These are phyloP conservation scores for Adansonia gregorii DNA, from an alignment of 441 rosid genomes.

Conservation along the genomic window DNA sequence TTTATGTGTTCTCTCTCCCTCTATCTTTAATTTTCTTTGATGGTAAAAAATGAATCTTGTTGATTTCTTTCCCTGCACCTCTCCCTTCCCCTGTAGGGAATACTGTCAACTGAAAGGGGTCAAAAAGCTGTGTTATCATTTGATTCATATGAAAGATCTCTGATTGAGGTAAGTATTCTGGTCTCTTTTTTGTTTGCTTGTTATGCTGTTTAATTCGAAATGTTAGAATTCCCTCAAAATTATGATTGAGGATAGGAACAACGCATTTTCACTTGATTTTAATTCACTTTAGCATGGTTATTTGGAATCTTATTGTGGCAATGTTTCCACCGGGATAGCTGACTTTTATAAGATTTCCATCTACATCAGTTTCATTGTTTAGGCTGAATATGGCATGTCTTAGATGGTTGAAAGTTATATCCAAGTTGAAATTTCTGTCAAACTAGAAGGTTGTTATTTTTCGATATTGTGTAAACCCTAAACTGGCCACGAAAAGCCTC, in stretches of 20 bases:
- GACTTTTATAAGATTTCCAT: constrained; percentile 4
- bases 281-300: neutral
- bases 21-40: constrained; percentile 14
- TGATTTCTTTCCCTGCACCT: constrained; percentile 11
- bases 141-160: constrained; percentile 77
- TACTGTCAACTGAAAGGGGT: constrained; percentile 95
- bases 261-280: neutral
- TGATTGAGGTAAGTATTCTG: constrained; percentile 66
- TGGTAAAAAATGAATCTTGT: constrained; percentile 11
- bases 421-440: constrained; percentile 12
- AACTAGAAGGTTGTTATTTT: constrained; percentile 6
- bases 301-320: neutral
- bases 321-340: neutral
- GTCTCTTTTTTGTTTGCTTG: constrained; percentile 20
- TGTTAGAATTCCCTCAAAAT: neutral
- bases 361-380: neutral
- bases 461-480: neutral
- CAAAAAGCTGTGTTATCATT: constrained; percentile 69
- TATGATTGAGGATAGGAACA: neutral
- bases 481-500: neutral
- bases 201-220: neutral
- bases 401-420: constrained; percentile 15
- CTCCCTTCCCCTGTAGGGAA: constrained; percentile 56
- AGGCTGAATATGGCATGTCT: constrained; percentile 2
- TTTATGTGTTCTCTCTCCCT: neutral